Evolutionary conservation across 768 basidiomycete genomes (phyloP).

Genomic region (Lyophyllum decastes): DNA sequence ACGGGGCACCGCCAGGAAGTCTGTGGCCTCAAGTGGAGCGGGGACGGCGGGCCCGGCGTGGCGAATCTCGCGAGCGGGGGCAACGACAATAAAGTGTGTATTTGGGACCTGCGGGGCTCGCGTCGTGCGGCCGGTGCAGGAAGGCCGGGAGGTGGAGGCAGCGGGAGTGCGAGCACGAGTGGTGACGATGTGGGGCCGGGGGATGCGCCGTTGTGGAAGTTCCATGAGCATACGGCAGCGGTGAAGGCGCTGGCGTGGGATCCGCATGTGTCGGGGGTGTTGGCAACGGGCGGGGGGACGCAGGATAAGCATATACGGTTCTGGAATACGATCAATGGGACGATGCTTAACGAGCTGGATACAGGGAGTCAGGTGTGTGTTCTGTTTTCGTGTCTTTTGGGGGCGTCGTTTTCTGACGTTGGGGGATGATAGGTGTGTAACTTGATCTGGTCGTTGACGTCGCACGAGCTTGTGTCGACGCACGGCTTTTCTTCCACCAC

Average conservation of each 20-base stretch:
- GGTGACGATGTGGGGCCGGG: slow-evolving; percentile 33
- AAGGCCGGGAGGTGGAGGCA: slow-evolving; percentile 22
- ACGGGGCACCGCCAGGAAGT: slow-evolving; percentile 90
- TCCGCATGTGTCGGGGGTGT: slow-evolving; percentile 86
- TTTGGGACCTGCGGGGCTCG: slow-evolving; percentile 85
- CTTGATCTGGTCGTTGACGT: slow-evolving; percentile 93
- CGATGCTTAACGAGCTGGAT: slow-evolving; percentile 84
- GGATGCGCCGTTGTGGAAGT: slow-evolving; percentile 85
- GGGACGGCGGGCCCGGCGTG: slow-evolving; percentile 36
- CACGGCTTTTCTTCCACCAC: slow-evolving; percentile 95
- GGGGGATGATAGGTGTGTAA: slow-evolving; percentile 78
- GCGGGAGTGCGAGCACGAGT: background rate
- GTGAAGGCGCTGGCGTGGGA: slow-evolving; percentile 99
- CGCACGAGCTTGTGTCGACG: slow-evolving; percentile 96
- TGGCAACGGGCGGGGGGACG: slow-evolving; percentile 97
- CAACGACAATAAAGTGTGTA: slow-evolving; percentile 98
- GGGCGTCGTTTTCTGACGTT: slow-evolving; percentile 9
- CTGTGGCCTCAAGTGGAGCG: slow-evolving; percentile 93
- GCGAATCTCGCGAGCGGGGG: slow-evolving; percentile 89
- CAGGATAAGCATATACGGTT: slow-evolving; percentile 98
- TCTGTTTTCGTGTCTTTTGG: slow-evolving; percentile 8
- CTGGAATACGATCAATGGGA: slow-evolving; percentile 92
- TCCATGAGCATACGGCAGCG: slow-evolving; percentile 95
- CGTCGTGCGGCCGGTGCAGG: slow-evolving; percentile 23
- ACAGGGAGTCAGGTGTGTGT: slow-evolving; percentile 89